Percentiles rank a stretch among this genome's conserved stretches.
Evolutionary conservation across 345 rosid genomes (phyloP).

Genomic region (Bretschneidera sinensis): DNA sequence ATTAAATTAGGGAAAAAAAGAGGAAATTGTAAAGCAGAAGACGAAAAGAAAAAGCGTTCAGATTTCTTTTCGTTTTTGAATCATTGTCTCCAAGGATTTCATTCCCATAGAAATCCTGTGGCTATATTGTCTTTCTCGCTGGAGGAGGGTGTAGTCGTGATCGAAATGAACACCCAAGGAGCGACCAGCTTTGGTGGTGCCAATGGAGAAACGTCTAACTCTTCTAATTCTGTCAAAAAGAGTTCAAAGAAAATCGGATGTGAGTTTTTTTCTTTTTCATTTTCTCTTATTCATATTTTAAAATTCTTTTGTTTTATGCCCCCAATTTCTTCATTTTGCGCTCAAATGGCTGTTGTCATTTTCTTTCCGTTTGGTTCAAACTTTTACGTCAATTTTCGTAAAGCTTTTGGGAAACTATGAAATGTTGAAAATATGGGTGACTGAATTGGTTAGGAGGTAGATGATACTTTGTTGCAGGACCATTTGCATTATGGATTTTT

Average conservation of each 20-base stretch:
- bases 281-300: not conserved
- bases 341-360: too few species aligned
- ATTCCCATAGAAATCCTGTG: not conserved
- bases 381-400: too few species aligned
- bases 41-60: not conserved
- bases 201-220: too few species aligned
- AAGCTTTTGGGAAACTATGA: too few species aligned
- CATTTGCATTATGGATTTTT: too few species aligned
- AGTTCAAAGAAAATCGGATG: conserved; percentile 28
- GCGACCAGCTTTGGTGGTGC: not conserved
- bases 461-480: not conserved
- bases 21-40: not conserved
- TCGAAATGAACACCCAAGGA: not conserved
- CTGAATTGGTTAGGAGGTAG: not conserved
- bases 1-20: not conserved
- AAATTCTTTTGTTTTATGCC: too few species aligned
- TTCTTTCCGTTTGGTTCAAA: too few species aligned
- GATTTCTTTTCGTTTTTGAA: not conserved
- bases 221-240: conserved; percentile 11
- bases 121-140: not conserved
- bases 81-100: not conserved
- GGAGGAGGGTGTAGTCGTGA: not conserved
- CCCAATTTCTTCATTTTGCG: too few species aligned
- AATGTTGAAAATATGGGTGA: not conserved
- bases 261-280: not conserved